phyloP scores from a whole-genome alignment of 306 rosid genomes.

The Pyrus betulifolia region DNA sequence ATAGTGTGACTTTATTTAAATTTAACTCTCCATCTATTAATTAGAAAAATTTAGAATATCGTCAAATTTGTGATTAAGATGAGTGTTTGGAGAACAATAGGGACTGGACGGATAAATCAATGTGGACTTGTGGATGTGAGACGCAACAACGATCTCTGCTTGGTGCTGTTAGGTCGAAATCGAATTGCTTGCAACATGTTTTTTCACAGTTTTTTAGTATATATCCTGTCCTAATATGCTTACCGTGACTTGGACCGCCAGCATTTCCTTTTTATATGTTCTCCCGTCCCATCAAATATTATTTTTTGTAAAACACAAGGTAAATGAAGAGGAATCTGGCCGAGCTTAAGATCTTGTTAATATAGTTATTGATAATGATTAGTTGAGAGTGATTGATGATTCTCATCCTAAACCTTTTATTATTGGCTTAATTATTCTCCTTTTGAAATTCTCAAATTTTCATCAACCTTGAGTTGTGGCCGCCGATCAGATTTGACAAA shows the following conservation, averaged over 20 bases:
- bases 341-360: background rate
- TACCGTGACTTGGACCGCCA: background rate
- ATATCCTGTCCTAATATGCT: background rate
- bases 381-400: background rate
- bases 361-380: background rate
- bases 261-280: background rate
- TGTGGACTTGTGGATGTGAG: background rate
- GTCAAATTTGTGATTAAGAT: background rate
- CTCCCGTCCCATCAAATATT: background rate
- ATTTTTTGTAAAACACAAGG: background rate
- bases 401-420: background rate
- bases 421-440: background rate
- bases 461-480: background rate
- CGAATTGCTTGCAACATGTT: background rate
- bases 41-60: too few relatives aligned
- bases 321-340: background rate
- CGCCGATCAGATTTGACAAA: too few relatives aligned
- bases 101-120: background rate
- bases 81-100: background rate
- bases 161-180: background rate
- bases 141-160: background rate
- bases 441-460: background rate
- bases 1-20: too few relatives aligned
- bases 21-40: too few relatives aligned
- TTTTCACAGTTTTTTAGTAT: background rate